Evolutionary conservation across 306 rosid species (phyloP), one percentile per base, ranked within the genome.

Genomic region (Alnus glutinosa): DNA sequence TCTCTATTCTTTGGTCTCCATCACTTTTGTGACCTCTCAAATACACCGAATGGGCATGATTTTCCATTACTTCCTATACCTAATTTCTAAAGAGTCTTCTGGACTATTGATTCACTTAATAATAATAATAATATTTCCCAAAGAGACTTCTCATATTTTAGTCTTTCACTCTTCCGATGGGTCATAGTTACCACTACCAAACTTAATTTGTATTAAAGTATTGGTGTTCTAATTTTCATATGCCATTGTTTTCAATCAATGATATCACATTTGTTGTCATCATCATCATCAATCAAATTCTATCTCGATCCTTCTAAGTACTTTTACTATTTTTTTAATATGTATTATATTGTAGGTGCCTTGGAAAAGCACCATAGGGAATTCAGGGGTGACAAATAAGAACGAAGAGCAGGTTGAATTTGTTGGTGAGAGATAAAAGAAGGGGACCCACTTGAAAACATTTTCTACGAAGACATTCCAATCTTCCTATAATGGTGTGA

Each of bases 261-360:
- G 28, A 47, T 80, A 32, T 81, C 88, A 62, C 63, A 80, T 2
- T 79, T 68, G 30, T 51, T 71, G 70, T 42, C 34, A 44, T 59
- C 18, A 34, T 76, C 57, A 59, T 77, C 70, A 67, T 71, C 77
- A 68, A 70, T 71, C 79, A 70, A 71, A 75, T 52, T 46, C 75
- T 4, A 61, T 76, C 77, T 80, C 75, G 52, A 78, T 77, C 47
- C 77, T 82, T 78, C 85, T 44, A 55, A 74, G 68, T 55, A 74
- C 18, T 16, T 46, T 75, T 30, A 61, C 51, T 59, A 37, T 67
- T 30, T 44, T 79, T 19, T 34, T 34, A 34, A 34, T 34, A 34
- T 34, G 2, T 59, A 52, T 12, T 59, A 12, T 44, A 18, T 52
- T 39, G 55, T 57, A 15, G 50, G 52, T 62, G 49, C 44, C 50